Percentiles rank a stretch among this genome's conserved stretches.
Conservation (phyloP, 2,329 filamentous ascomycete genomes). For the Pseudonectria foliicola region DNA sequence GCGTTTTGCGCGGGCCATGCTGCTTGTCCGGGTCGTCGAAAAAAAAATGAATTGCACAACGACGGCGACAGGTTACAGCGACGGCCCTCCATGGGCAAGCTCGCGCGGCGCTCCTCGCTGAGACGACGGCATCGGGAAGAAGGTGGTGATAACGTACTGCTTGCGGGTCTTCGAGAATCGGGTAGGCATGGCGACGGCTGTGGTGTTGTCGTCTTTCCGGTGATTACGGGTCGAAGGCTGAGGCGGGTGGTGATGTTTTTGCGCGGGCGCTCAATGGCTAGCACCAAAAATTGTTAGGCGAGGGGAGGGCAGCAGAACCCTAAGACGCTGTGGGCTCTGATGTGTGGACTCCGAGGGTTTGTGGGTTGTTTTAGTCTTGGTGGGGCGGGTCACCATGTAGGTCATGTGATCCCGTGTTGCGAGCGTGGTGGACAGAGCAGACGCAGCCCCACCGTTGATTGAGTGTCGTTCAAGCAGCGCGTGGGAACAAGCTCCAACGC, state of each 20-base stretch:
- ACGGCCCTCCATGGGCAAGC: not conserved
- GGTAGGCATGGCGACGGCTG: constrained; percentile 61
- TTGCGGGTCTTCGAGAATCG: constrained; percentile 70
- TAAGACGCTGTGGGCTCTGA: constrained; percentile 23
- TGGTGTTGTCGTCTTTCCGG: constrained; percentile 38
- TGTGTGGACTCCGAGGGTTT: constrained; percentile 6
- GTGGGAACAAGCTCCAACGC: not conserved
- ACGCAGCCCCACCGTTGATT: constrained; percentile 13
- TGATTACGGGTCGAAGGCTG: constrained; percentile 28
- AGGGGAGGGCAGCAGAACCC: constrained; percentile 37
- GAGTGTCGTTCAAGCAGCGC: not conserved
- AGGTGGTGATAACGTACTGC: constrained; percentile 51
- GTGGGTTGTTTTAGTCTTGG: not conserved
- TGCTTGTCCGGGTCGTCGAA: constrained; percentile 2
- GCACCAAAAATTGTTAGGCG: constrained; percentile 30
- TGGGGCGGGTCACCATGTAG: not conserved
- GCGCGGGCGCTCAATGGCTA: constrained; percentile 25
- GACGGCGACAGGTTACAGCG: not conserved
- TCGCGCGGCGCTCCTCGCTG: constrained; percentile 10
- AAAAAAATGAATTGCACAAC: constrained; percentile 4
- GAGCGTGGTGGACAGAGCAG: constrained; percentile 14
- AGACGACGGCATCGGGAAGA: constrained; percentile 14
- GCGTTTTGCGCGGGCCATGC: constrained; percentile 12
- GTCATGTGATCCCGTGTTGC: constrained; percentile 25
- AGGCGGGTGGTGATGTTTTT: constrained; percentile 33